Evolutionary conservation across 2,329 filamentous ascomycete species (phyloP).

Genomic region (Xylaria sp.): DNA sequence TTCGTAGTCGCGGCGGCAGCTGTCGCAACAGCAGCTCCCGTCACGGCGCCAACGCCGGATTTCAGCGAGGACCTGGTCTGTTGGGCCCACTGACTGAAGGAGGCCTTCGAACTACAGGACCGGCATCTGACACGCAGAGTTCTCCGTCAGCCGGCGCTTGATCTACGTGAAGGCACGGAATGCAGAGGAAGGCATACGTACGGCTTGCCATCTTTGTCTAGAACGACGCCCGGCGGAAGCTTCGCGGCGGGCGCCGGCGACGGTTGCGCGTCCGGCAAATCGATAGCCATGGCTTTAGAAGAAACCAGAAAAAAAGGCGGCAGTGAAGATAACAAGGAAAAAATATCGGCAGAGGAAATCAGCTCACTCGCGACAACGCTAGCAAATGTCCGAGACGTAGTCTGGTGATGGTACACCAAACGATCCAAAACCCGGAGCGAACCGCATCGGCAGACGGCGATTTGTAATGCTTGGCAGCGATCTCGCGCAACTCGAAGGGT

Average conservation of each 20-base stretch:
- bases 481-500: slow-evolving; percentile 7
- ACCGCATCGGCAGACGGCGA: slow-evolving; percentile 24
- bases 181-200: slow-evolving; percentile 50
- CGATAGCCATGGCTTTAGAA: slow-evolving; percentile 45
- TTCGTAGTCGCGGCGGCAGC: slow-evolving; percentile 40
- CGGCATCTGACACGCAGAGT: slow-evolving; percentile 61
- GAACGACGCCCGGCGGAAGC: slow-evolving; percentile 72
- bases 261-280: slow-evolving; percentile 42
- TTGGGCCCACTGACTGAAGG: slow-evolving; percentile 66
- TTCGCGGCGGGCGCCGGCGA: slow-evolving; percentile 50
- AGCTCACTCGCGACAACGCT: slow-evolving; percentile 15
- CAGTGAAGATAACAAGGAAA: neutral
- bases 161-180: neutral
- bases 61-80: slow-evolving; percentile 54
- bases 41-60: slow-evolving; percentile 40
- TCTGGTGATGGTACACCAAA: slow-evolving; percentile 3
- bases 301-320: neutral
- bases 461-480: slow-evolving; percentile 35
- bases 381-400: slow-evolving; percentile 9
- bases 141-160: slow-evolving; percentile 5
- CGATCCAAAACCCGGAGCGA: slow-evolving; percentile 11
- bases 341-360: slow-evolving; percentile 9
- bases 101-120: slow-evolving; percentile 68
- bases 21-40: slow-evolving; percentile 42
- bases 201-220: slow-evolving; percentile 86